A percentile compares a stretch with the other conserved stretches of the same genome.
phyloP scores from a whole-genome alignment of 2,329 filamentous ascomycete genomes.

The Beauveria sp. region DNA sequence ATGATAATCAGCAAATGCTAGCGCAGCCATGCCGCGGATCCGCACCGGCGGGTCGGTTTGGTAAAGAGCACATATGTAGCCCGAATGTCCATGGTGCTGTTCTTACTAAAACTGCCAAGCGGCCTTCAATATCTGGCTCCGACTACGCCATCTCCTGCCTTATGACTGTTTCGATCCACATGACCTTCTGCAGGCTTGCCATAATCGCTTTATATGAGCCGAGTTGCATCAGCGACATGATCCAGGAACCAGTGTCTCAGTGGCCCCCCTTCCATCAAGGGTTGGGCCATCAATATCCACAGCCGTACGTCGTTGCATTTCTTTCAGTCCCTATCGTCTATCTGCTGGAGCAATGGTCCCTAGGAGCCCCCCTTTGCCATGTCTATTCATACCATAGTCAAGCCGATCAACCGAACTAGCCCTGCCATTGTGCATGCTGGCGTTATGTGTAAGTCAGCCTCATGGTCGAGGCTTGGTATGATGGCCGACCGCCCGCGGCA shows the following conservation, averaged over 20 bases:
- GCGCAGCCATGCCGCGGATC: not conserved
- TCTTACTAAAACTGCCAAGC: not conserved
- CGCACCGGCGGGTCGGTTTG: not conserved
- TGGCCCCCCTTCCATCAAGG: constrained; percentile 3
- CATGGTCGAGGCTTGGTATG: not conserved
- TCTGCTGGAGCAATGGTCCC: not conserved
- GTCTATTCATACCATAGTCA: constrained; percentile 11
- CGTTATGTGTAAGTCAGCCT: not conserved
- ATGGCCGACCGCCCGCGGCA: not conserved
- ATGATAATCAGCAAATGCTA: not conserved
- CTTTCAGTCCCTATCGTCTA: not conserved
- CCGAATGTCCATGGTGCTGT: not conserved
- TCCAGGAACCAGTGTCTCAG: constrained; percentile 11
- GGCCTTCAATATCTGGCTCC: constrained; percentile 5
- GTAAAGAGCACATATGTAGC: not conserved
- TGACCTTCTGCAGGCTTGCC: constrained; percentile 1
- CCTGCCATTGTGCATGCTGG: constrained; percentile 7
- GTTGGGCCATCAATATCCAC: constrained; percentile 15
- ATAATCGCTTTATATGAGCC: constrained; percentile 11
- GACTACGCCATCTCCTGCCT: constrained; percentile 13
- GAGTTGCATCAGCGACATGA: constrained; percentile 7
- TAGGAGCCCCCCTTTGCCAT: constrained; percentile 11
- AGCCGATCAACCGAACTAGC: constrained; percentile 12
- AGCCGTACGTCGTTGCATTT: constrained; percentile 9
- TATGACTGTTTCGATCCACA: constrained; percentile 13